Evolutionary conservation across 2,329 filamentous ascomycete species (phyloP).

Genomic region (Fonsecaea pedrosoi): DNA sequence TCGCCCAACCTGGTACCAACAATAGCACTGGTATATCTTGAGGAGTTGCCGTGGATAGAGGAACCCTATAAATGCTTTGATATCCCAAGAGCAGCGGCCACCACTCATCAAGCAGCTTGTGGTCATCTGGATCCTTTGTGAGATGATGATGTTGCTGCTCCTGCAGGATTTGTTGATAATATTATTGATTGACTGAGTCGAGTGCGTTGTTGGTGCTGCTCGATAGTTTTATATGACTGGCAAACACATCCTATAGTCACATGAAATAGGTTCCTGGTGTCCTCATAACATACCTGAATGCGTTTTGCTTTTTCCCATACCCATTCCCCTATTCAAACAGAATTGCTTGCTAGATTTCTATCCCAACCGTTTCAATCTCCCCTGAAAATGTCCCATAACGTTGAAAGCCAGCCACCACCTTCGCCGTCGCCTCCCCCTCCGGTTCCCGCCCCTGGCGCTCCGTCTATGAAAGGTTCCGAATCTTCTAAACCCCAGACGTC

Average conservation of each 20-base stretch:
- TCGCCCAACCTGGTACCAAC: too few species aligned
- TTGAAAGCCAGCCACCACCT: slow-evolving; percentile 42
- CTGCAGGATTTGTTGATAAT: background rate
- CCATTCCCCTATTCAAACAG: background rate
- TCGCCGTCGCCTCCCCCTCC: slow-evolving; percentile 40
- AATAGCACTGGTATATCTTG: too few species aligned
- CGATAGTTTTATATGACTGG: background rate
- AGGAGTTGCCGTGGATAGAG: too few species aligned
- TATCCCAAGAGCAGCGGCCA: too few species aligned
- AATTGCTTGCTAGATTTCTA: background rate
- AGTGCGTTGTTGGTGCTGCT: background rate
- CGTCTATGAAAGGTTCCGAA: slow-evolving; percentile 42
- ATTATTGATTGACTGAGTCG: background rate
- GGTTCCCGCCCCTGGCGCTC: slow-evolving; percentile 42
- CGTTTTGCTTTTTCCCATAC: background rate
- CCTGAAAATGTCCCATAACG: slow-evolving; percentile 39
- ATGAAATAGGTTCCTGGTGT: background rate
- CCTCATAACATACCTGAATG: background rate
- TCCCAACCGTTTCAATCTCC: slow-evolving; percentile 2
- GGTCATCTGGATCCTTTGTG: too few species aligned
- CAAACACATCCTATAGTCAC: background rate
- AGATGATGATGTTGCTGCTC: background rate
- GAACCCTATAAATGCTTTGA: too few species aligned
- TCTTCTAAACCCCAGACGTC: slow-evolving; percentile 47
- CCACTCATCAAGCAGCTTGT: too few species aligned